Evolutionary conservation across 2,329 filamentous ascomycete species (phyloP).

Genomic region (Geosmithia morbida): DNA sequence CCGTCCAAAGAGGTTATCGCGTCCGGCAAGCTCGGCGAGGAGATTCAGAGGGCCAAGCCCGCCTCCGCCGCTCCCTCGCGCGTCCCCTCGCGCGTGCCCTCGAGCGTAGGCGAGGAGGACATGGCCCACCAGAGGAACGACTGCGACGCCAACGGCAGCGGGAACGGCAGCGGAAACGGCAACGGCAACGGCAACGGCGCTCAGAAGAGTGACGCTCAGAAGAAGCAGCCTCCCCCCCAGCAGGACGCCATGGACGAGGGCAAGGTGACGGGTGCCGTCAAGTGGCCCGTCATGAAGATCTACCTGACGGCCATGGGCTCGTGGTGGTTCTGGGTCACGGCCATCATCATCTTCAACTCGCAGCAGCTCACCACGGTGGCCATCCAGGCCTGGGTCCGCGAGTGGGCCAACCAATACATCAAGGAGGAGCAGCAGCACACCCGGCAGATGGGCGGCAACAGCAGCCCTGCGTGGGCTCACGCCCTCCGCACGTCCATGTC

Average conservation of each 20-base stretch:
- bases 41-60: conserved; percentile 58
- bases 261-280: conserved; percentile 77
- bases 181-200: conserved; percentile 5
- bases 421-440: conserved; percentile 15
- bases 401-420: conserved; percentile 87
- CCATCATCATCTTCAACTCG: conserved; percentile 57
- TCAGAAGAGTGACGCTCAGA: conserved; percentile 26
- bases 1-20: conserved; percentile 62
- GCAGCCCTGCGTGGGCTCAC: conserved; percentile 6
- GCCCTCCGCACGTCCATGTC: conserved; percentile 12
- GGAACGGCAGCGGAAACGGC: conserved; percentile 3
- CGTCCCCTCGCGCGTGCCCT: conserved; percentile 64
- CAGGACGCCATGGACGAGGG: conserved; percentile 51
- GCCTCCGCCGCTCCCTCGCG: conserved; percentile 57
- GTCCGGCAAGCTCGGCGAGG: conserved; percentile 81
- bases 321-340: conserved; percentile 87
- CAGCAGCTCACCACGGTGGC: conserved; percentile 80
- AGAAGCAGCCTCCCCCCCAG: conserved; percentile 30
- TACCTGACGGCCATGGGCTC: conserved; percentile 88
- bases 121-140: conserved; percentile 27
- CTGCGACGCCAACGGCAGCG: conserved; percentile 18
- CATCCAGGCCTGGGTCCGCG: conserved; percentile 85
- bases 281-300: conserved; percentile 70
- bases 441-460: not conserved
- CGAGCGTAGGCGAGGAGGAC: conserved; percentile 52